These are phyloP conservation scores for Coniella lustricola DNA, from an alignment of 2,329 filamentous ascomycete genomes.

Conservation along the genomic window DNA sequence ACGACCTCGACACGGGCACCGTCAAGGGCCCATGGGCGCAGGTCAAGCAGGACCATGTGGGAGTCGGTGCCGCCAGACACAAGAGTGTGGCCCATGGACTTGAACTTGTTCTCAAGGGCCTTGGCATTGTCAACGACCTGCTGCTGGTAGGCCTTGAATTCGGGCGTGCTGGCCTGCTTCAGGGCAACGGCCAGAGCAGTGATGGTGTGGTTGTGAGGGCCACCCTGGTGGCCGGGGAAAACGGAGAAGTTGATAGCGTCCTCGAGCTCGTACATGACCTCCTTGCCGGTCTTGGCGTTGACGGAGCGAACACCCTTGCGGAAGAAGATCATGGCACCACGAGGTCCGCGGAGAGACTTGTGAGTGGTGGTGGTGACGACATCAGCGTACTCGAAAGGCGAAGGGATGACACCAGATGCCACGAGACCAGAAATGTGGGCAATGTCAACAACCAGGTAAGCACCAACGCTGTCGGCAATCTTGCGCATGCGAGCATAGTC, in stretches of 20 bases:
- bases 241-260: slow-evolving; percentile 97
- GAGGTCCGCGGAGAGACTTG: slow-evolving; percentile 95
- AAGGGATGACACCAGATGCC: slow-evolving; percentile 85
- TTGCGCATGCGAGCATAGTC: slow-evolving; percentile 95
- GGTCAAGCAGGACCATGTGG: slow-evolving; percentile 92
- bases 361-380: slow-evolving; percentile 98
- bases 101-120: slow-evolving; percentile 77
- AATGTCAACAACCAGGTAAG: slow-evolving; percentile 96
- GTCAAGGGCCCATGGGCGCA: slow-evolving; percentile 80
- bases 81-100: slow-evolving; percentile 84
- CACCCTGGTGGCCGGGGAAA: slow-evolving; percentile 97
- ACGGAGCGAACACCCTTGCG: slow-evolving; percentile 89
- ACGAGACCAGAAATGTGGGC: slow-evolving; percentile 97
- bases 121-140: slow-evolving; percentile 91
- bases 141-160: slow-evolving; percentile 92
- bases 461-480: slow-evolving; percentile 87
- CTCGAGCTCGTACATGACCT: slow-evolving; percentile 88
- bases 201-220: slow-evolving; percentile 99
- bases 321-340: slow-evolving; percentile 99
- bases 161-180: slow-evolving; percentile 82
- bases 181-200: slow-evolving; percentile 91
- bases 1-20: slow-evolving; percentile 94
- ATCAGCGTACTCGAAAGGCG: slow-evolving; percentile 86
- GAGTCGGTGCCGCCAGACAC: slow-evolving; percentile 95
- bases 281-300: slow-evolving; percentile 85